These are phyloP conservation scores for Kazachstania kunashirensis DNA, from an alignment of 805 yeast species.

Conservation along the genomic window DNA sequence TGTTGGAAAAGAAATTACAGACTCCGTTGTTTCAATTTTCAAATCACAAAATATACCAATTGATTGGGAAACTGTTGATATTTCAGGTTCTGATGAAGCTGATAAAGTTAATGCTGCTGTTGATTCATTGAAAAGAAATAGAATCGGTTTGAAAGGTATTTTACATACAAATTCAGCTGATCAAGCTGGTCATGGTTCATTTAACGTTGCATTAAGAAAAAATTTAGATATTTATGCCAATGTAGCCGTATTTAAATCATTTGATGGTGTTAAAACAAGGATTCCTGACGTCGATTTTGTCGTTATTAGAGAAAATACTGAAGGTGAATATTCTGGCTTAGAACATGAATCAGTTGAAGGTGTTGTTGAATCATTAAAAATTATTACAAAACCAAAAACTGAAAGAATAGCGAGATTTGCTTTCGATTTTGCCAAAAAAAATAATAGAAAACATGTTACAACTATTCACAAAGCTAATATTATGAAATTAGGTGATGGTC, in stretches of 20 bases:
- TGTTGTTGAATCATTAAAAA: conserved; percentile 92
- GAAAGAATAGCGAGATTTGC: conserved; percentile 98
- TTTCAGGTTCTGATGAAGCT: conserved; percentile 45
- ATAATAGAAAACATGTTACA: conserved; percentile 85
- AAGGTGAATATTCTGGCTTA: conserved; percentile 96
- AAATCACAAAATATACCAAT: conserved; percentile 81
- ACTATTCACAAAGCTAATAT: conserved; percentile 99
- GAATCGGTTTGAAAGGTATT: conserved; percentile 94
- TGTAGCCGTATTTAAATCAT: conserved; percentile 83
- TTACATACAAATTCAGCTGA: conserved; percentile 82
- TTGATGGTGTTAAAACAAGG: conserved; percentile 89
- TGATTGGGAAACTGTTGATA: conserved; percentile 82
- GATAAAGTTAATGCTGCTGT: conserved; percentile 76
- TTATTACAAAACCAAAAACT: conserved; percentile 86
- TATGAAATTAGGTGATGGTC: conserved; percentile 97
- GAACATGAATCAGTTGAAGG: conserved; percentile 97
- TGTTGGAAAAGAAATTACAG: conserved; percentile 92
- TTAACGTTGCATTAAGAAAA: conserved; percentile 94
- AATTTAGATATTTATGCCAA: conserved; percentile 94
- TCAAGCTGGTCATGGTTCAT: conserved; percentile 68
- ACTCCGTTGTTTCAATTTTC: conserved; percentile 85
- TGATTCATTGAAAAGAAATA: conserved; percentile 85
- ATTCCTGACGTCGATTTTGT: conserved; percentile 85
- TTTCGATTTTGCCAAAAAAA: conserved; percentile 86
- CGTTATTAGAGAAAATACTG: conserved; percentile 96